A percentile compares a stretch with the other conserved stretches of the same genome.
Conservation (phyloP, 177 flowering plant species). For the Vitis hybrid region DNA sequence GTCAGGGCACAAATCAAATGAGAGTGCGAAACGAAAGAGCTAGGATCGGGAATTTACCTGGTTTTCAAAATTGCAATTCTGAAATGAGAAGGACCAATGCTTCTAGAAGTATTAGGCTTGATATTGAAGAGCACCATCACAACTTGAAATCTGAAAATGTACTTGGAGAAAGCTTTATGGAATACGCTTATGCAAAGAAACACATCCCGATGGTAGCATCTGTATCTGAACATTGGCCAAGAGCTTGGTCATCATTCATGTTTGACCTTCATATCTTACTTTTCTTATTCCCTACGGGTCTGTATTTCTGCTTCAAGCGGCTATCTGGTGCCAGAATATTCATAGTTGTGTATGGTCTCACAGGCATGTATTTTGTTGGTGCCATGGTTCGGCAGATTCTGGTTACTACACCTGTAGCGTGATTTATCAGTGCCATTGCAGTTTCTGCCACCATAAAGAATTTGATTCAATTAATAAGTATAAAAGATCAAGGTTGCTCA, state of each 20-base stretch:
- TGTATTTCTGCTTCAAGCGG: constrained; percentile 96
- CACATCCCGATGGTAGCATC: constrained; percentile 98
- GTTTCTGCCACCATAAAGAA: constrained; percentile 94
- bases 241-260: constrained; percentile 99
- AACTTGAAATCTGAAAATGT: constrained; percentile 10
- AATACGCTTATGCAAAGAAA: too few species aligned
- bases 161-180: too few species aligned
- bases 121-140: constrained; percentile 12
- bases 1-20: constrained; percentile 6
- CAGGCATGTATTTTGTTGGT: constrained; percentile 99
- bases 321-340: constrained; percentile 97
- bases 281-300: constrained; percentile 94
- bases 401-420: constrained; percentile 96
- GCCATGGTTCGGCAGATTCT: constrained; percentile 99
- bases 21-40: constrained; percentile 6
- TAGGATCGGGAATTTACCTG: neutral
- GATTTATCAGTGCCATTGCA: constrained; percentile 95
- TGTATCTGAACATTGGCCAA: constrained; percentile 99
- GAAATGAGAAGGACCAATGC: constrained; percentile 1
- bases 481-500: constrained; percentile 53
- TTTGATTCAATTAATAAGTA: constrained; percentile 60
- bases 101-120: constrained; percentile 1
- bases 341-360: constrained; percentile 95
- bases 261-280: constrained; percentile 95
- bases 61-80: constrained; percentile 6